phyloP scores from a whole-genome alignment of 768 basidiomycete genomes.

The Tricholoma furcatifolium region DNA sequence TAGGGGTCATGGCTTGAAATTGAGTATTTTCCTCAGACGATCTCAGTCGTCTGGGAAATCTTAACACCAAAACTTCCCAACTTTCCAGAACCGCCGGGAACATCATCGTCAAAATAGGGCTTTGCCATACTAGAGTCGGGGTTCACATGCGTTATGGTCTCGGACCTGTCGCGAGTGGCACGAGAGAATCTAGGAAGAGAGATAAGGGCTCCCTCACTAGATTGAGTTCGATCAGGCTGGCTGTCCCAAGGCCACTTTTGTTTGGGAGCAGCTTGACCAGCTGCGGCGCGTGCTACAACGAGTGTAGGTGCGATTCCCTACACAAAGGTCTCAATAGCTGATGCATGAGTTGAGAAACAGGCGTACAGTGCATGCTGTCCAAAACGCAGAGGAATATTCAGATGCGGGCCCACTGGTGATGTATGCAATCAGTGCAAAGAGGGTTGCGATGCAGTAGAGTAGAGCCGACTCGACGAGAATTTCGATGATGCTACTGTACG shows the following conservation, averaged over 20 bases:
- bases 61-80: background rate
- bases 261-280: conserved; percentile 8
- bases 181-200: conserved; percentile 4
- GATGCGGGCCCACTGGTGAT: conserved; percentile 6
- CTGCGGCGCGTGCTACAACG: conserved; percentile 13
- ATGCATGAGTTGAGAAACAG: background rate
- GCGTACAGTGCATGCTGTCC: conserved; percentile 10
- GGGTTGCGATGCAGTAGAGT: conserved; percentile 11
- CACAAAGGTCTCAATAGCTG: background rate
- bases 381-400: conserved; percentile 12
- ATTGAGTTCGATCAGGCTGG: background rate
- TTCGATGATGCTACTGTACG: conserved; percentile 11
- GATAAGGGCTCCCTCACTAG: background rate
- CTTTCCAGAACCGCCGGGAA: background rate
- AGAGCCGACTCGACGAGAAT: conserved; percentile 12
- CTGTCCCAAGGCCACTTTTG: conserved; percentile 8
- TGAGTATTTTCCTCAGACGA: background rate
- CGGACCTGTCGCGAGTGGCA: background rate
- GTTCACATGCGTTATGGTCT: background rate
- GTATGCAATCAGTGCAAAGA: conserved; percentile 14
- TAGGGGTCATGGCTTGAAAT: background rate
- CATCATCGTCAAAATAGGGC: background rate
- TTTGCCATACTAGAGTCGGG: background rate
- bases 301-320: conserved; percentile 17
- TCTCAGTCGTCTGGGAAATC: background rate